Evolutionary conservation across 2,329 filamentous ascomycete genomes (phyloP).

Genomic region (Fusarium pseudograminearum): DNA sequence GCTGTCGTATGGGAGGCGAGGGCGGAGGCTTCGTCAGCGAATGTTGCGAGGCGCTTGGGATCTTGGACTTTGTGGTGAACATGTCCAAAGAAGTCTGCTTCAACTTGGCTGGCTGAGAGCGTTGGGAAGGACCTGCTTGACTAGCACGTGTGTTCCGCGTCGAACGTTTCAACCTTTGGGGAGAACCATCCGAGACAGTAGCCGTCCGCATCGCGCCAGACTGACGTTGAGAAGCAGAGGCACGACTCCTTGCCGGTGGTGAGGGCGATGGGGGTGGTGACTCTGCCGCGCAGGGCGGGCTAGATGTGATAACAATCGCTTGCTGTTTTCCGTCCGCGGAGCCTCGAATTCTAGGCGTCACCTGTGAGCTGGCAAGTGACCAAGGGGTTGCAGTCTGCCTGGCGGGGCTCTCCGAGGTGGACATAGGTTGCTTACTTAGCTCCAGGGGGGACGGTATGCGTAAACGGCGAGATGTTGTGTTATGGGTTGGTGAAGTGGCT

Average conservation of each 20-base stretch:
- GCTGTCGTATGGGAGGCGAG: neutral
- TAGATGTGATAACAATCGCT: conserved; percentile 61
- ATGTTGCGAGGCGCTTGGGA: conserved; percentile 14
- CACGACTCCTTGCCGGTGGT: conserved; percentile 30
- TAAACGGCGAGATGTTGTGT: conserved; percentile 31
- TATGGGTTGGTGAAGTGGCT: conserved; percentile 8
- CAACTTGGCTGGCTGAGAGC: conserved; percentile 31
- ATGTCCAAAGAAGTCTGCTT: conserved; percentile 54
- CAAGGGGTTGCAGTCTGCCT: conserved; percentile 49
- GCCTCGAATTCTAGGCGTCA: conserved; percentile 54
- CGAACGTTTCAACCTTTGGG: conserved; percentile 37
- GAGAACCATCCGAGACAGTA: conserved; percentile 35
- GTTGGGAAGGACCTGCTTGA: neutral
- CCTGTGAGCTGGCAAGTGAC: conserved; percentile 59
- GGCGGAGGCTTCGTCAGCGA: conserved; percentile 3
- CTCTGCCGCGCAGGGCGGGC: conserved; percentile 50
- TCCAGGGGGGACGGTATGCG: conserved; percentile 46
- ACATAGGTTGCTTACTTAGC: conserved; percentile 54
- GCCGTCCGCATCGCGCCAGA: conserved; percentile 46
- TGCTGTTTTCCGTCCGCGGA: conserved; percentile 48
- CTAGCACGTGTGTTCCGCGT: conserved; percentile 1
- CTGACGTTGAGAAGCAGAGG: conserved; percentile 31
- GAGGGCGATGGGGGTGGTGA: conserved; percentile 50
- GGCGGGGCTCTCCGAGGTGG: conserved; percentile 41
- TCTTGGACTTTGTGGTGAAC: conserved; percentile 41